Evolutionary conservation across 2,329 filamentous ascomycete species (phyloP).

Genomic region (Colletotrichum caudatum): DNA sequence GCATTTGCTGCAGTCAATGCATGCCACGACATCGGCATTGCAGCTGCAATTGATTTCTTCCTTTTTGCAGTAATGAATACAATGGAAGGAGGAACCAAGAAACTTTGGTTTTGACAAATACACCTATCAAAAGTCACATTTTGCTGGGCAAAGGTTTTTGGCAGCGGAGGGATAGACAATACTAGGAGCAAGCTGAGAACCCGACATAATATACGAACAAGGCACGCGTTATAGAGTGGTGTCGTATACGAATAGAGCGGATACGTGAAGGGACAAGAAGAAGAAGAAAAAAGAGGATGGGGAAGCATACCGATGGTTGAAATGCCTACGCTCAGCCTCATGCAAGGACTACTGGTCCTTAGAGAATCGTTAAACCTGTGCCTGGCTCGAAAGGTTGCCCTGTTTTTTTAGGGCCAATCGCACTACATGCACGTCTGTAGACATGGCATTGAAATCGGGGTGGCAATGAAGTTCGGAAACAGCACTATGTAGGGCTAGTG

Average conservation of each 20-base stretch:
- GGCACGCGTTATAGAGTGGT: not conserved
- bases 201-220: not conserved
- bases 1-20: not conserved
- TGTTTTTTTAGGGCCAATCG: not conserved
- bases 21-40: not conserved
- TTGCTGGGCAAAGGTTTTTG: not conserved
- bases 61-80: not conserved
- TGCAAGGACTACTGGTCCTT: no score
- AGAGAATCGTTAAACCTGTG: not conserved
- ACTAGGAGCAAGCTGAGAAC: not conserved
- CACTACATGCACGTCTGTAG: not conserved
- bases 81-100: fast-evolving
- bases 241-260: not conserved
- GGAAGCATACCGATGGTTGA: not conserved
- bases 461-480: not conserved
- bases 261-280: not conserved
- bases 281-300: not conserved
- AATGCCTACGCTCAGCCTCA: not conserved
- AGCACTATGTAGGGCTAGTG: not conserved
- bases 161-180: not conserved
- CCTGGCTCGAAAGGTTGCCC: not conserved
- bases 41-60: not conserved
- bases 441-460: not conserved
- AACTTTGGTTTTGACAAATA: not conserved
- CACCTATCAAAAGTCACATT: not conserved